phyloP scores from a whole-genome alignment of 106 monocot species.

The Ottelia alismoides region DNA sequence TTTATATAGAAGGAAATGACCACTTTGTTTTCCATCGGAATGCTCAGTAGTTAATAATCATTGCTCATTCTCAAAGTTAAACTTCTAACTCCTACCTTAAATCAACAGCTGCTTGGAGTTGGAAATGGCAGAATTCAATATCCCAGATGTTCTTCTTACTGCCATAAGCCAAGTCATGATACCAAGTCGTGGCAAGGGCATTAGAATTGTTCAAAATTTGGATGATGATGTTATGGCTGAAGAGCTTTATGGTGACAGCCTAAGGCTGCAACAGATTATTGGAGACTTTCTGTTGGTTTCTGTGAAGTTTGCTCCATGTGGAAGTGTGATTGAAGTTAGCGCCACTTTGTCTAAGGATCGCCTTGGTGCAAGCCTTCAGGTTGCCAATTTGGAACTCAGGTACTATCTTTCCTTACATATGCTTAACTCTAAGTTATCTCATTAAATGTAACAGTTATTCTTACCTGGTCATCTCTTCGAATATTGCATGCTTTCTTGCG shows the following conservation, averaged over 20 bases:
- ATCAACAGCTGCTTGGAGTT: constrained; percentile 84
- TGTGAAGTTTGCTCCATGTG: constrained; percentile 69
- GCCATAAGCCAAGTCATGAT: constrained; percentile 84
- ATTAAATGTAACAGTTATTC: too few relatives aligned
- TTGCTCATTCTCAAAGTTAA: too few relatives aligned
- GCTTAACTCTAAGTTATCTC: too few relatives aligned
- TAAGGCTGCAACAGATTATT: constrained; percentile 88
- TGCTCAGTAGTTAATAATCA: too few relatives aligned
- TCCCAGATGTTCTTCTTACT: constrained; percentile 54
- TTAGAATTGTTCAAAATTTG: constrained; percentile 36
- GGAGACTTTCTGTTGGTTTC: constrained; percentile 71
- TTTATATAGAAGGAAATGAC: too few relatives aligned
- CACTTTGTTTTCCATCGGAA: too few relatives aligned
- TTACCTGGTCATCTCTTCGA: too few relatives aligned
- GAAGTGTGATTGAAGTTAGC: constrained; percentile 58
- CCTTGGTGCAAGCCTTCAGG: constrained; percentile 53
- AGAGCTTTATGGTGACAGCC: constrained; percentile 60
- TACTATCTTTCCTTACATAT: too few relatives aligned
- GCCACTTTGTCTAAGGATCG: constrained; percentile 37
- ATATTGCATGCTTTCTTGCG: too few relatives aligned
- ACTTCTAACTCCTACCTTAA: too few relatives aligned
- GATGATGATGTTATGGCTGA: constrained; percentile 40
- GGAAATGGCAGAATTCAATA: constrained; percentile 71
- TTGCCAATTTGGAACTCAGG: constrained; percentile 66
- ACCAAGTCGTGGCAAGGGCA: constrained; percentile 46